Conservation (phyloP, 2,329 filamentous ascomycete species). For the Stylonectria norvegica region DNA sequence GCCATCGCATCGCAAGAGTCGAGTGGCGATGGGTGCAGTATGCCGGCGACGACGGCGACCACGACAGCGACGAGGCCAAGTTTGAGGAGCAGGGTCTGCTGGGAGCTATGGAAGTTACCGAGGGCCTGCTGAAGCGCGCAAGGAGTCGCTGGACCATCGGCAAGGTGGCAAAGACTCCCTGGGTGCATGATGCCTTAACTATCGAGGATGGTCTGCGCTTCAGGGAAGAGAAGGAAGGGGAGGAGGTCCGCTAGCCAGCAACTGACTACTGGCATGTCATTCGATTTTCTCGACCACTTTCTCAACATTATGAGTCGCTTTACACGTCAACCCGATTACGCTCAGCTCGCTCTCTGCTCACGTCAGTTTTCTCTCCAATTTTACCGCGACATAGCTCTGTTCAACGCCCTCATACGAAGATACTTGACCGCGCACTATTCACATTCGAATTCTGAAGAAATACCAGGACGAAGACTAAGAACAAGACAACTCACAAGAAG, state of each 20-base stretch:
- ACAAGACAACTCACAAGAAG: too few species aligned
- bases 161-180: conserved; percentile 67
- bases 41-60: conserved; percentile 79
- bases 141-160: conserved; percentile 73
- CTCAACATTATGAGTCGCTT: too few species aligned
- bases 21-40: conserved; percentile 95
- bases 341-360: too few species aligned
- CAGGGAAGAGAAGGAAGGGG: conserved; percentile 55
- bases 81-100: conserved; percentile 63
- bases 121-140: conserved; percentile 78
- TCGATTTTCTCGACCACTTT: too few species aligned
- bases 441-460: too few species aligned
- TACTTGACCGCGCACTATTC: too few species aligned
- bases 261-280: too few species aligned
- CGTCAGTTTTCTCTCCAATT: too few species aligned
- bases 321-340: too few species aligned
- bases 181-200: conserved; percentile 72
- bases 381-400: too few species aligned
- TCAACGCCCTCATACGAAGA: too few species aligned
- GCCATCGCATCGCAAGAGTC: conserved; percentile 89
- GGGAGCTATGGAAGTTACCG: conserved; percentile 77
- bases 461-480: too few species aligned
- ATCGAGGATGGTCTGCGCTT: conserved; percentile 62
- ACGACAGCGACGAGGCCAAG: conserved; percentile 63
- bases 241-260: conserved; percentile 44